Evolutionary conservation across 768 basidiomycete genomes (phyloP).

Genomic region (Suillus alpinus): DNA sequence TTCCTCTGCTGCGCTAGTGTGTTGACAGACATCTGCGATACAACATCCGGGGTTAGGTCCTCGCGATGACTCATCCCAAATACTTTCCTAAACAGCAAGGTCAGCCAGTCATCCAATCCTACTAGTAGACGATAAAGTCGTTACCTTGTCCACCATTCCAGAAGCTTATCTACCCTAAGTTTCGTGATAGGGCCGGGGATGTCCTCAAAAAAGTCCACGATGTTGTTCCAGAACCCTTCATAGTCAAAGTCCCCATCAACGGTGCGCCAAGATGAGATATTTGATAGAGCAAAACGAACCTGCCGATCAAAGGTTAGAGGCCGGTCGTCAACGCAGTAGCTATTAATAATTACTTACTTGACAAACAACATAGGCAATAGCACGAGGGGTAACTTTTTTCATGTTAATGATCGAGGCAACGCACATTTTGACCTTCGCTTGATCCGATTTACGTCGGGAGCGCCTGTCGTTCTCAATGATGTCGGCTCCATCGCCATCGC

Average conservation of each 20-base stretch:
- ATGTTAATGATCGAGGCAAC: no score
- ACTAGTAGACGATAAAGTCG: not conserved
- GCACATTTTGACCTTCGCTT: no score
- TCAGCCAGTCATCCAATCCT: not conserved
- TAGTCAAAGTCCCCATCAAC: slow-evolving; percentile 9
- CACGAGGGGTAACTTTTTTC: no score
- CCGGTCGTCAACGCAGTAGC: not conserved
- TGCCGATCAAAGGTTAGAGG: not conserved
- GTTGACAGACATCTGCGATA: not conserved
- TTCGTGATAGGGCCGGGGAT: not conserved
- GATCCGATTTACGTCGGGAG: no score
- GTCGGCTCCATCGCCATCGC: no score
- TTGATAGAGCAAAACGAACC: slow-evolving; percentile 16
- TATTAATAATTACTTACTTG: no score
- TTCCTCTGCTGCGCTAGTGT: not conserved
- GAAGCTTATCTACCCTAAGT: not conserved
- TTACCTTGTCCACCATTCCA: slow-evolving; percentile 15
- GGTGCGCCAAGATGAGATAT: slow-evolving; percentile 3
- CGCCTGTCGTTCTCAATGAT: no score
- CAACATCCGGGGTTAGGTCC: not conserved
- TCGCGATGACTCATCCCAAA: not conserved
- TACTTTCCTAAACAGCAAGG: not conserved
- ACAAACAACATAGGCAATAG: no score
- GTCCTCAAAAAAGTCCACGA: slow-evolving; percentile 16
- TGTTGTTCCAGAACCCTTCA: slow-evolving; percentile 12